These are phyloP conservation scores for Tolypocladium pustulatum DNA, from an alignment of 2,329 filamentous ascomycete genomes.

Conservation along the genomic window DNA sequence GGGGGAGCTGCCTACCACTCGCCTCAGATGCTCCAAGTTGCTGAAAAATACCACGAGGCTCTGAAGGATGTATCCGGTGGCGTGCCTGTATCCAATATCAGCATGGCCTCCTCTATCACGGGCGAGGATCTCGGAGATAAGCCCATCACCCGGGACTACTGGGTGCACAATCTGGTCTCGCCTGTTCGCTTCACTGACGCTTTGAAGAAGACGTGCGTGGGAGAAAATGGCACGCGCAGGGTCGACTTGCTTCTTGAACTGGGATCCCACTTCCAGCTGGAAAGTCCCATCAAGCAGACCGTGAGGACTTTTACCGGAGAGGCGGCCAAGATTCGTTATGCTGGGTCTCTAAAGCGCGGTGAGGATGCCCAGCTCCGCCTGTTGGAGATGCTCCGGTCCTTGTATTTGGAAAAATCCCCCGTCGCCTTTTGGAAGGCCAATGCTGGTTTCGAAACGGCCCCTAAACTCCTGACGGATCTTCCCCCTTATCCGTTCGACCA, in stretches of 20 bases:
- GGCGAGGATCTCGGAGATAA: background rate
- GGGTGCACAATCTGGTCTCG: background rate
- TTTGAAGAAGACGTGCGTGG: background rate
- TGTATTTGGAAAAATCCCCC: background rate
- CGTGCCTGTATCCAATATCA: background rate
- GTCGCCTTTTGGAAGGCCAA: constrained; percentile 1
- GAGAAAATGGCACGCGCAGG: background rate
- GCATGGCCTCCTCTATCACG: background rate
- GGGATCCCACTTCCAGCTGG: background rate
- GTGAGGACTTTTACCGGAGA: background rate
- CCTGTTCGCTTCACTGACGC: background rate
- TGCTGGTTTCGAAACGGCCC: background rate
- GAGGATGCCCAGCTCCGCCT: background rate
- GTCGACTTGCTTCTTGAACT: background rate
- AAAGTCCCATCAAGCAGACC: background rate
- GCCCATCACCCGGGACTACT: background rate
- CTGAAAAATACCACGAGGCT: background rate
- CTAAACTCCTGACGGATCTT: constrained; percentile 5
- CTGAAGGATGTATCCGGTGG: background rate
- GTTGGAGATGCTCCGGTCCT: background rate
- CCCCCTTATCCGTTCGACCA: constrained; percentile 14
- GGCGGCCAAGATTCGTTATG: background rate
- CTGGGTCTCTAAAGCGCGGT: background rate
- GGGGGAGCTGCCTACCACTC: constrained; percentile 5
- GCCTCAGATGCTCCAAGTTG: background rate